Percentiles rank a stretch among this genome's conserved stretches.
These are phyloP conservation scores for Clonostachys rhizophaga DNA, from an alignment of 2,329 filamentous ascomycete genomes.

Conservation along the genomic window DNA sequence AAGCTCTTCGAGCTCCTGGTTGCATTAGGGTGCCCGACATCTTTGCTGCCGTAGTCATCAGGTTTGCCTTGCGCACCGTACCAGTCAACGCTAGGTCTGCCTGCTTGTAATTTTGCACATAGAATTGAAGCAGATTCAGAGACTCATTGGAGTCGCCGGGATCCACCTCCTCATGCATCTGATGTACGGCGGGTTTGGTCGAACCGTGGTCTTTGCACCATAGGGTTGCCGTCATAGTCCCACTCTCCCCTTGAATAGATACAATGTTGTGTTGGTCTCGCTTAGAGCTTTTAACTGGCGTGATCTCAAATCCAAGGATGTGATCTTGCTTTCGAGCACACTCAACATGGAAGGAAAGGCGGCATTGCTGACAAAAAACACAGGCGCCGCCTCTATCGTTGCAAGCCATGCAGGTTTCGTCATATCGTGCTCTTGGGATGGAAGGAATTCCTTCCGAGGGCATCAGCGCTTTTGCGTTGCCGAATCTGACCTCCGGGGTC, in stretches of 20 bases:
- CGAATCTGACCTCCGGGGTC: constrained; percentile 91
- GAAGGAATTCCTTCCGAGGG: constrained; percentile 87
- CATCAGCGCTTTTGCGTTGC: constrained; percentile 74
- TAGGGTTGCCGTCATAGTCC: constrained; percentile 77
- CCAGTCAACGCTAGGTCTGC: constrained; percentile 87
- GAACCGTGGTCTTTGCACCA: constrained; percentile 90
- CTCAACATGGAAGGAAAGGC: constrained; percentile 71
- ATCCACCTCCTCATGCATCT: constrained; percentile 71
- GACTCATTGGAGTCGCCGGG: constrained; percentile 55
- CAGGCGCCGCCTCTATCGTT: constrained; percentile 73
- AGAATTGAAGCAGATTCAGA: constrained; percentile 80
- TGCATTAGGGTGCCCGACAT: constrained; percentile 26
- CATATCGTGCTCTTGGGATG: constrained; percentile 68
- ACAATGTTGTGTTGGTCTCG: constrained; percentile 78
- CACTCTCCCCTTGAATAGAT: constrained; percentile 74
- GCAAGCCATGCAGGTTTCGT: constrained; percentile 80
- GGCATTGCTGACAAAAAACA: constrained; percentile 74
- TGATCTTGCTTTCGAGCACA: constrained; percentile 85
- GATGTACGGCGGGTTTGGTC: constrained; percentile 68
- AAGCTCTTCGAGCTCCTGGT: constrained; percentile 45
- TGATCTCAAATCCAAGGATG: constrained; percentile 83
- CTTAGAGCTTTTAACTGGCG: constrained; percentile 82
- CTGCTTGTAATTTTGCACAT: constrained; percentile 87
- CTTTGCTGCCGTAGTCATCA: constrained; percentile 63
- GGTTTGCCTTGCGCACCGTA: constrained; percentile 86